These are phyloP conservation scores for Aspergillus taichungensis DNA, from an alignment of 495 filamentous ascomycete species.

Conservation along the genomic window DNA sequence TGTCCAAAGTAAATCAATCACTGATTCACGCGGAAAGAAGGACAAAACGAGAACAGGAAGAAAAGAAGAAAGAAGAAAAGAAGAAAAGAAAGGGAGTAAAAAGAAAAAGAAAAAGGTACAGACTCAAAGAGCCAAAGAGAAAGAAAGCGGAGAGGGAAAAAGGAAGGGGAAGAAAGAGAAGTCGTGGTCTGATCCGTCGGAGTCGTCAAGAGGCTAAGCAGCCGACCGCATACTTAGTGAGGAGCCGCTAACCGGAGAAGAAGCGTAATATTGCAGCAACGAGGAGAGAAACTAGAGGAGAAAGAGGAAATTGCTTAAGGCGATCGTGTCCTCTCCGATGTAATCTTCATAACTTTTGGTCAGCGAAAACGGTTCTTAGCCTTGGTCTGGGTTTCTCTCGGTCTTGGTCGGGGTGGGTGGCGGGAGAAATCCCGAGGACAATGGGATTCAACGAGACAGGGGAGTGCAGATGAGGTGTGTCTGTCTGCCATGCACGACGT, in stretches of 20 bases:
- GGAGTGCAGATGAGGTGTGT: too few species aligned
- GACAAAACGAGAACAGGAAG: not conserved
- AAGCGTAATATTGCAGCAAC: not conserved
- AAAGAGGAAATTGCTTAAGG: not conserved
- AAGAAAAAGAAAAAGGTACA: conserved; percentile 2
- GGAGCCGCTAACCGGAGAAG: conserved; percentile 9
- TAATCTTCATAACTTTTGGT: too few species aligned
- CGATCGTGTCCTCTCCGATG: conserved; percentile 7
- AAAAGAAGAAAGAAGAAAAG: conserved; percentile 9
- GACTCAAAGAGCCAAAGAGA: not conserved
- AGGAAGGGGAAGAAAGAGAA: conserved; percentile 9
- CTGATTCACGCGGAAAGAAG: not conserved
- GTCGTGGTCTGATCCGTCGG: conserved; percentile 23
- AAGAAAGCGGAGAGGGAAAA: conserved; percentile 1
- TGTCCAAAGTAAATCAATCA: too few species aligned
- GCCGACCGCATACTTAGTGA: conserved; percentile 5
- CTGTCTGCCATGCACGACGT: not conserved
- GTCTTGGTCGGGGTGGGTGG: not conserved
- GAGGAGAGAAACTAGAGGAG: conserved; percentile 2
- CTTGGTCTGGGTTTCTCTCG: not conserved
- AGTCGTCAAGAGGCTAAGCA: conserved; percentile 7
- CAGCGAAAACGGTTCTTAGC: not conserved
- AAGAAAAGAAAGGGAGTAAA: conserved; percentile 12
- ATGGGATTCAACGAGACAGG: too few species aligned
- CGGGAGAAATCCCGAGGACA: not conserved